Percentiles rank a stretch among this genome's conserved stretches.
Conservation (phyloP, 2,329 filamentous ascomycete genomes). For the Penicillium rolfsii region DNA sequence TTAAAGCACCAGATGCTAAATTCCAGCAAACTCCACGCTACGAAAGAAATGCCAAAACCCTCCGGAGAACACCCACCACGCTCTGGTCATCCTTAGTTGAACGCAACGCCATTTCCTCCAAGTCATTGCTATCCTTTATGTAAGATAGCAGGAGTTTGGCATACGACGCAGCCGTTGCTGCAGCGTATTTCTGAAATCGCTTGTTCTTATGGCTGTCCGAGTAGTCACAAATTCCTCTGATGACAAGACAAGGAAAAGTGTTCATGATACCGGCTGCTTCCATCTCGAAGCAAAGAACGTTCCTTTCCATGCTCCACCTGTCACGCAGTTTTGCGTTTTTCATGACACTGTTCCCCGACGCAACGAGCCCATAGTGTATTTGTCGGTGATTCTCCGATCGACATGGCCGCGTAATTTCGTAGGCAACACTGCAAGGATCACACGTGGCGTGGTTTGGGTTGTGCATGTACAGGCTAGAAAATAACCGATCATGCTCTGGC, state of each 20-base stretch:
- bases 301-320: conserved; percentile 1
- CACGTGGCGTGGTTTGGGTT: neutral
- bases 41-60: neutral
- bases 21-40: too few relatives aligned
- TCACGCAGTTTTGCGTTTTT: conserved; percentile 21
- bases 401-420: neutral
- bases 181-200: too few relatives aligned
- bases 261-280: too few relatives aligned
- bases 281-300: conserved; percentile 6
- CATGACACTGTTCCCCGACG: conserved; percentile 26
- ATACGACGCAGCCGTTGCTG: too few relatives aligned
- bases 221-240: too few relatives aligned
- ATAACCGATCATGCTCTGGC: neutral
- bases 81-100: conserved; percentile 1
- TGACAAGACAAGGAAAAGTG: too few relatives aligned
- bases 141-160: conserved; percentile 7
- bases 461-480: neutral
- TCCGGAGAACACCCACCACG: conserved; percentile 2
- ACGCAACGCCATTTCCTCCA: neutral
- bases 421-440: neutral
- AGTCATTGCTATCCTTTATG: conserved; percentile 8
- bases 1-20: too few relatives aligned
- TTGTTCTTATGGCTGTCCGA: too few relatives aligned
- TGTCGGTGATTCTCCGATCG: neutral
- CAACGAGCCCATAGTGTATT: conserved; percentile 29